Percentiles rank a stretch among this genome's conserved stretches.
These are phyloP conservation scores for Oleoguttula mirabilis DNA, from an alignment of 495 filamentous ascomycete species.

Conservation along the genomic window DNA sequence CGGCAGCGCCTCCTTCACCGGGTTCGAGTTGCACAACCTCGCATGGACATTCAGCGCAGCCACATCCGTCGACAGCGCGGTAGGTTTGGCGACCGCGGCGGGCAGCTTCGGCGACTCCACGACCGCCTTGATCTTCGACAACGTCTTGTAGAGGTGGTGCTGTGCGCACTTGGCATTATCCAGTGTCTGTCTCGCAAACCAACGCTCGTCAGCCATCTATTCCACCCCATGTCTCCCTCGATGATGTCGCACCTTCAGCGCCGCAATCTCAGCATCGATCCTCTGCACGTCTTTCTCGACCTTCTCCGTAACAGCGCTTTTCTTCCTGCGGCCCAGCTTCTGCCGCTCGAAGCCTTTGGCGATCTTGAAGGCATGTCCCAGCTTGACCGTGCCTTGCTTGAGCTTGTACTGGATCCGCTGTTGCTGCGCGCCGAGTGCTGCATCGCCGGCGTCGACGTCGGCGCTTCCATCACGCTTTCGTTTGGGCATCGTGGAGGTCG, in stretches of 20 bases:
- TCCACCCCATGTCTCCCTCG: background rate
- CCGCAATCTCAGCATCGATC: conserved; percentile 60
- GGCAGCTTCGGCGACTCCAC: conserved; percentile 41
- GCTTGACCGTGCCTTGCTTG: conserved; percentile 4
- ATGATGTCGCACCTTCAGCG: conserved; percentile 52
- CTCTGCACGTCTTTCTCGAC: conserved; percentile 35
- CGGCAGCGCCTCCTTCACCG: conserved; percentile 56
- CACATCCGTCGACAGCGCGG: conserved; percentile 34
- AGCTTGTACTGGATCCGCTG: conserved; percentile 11
- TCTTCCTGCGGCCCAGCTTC: conserved; percentile 66
- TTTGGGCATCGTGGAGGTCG: conserved; percentile 20
- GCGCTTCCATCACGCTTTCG: conserved; percentile 14
- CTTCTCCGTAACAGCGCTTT: conserved; percentile 40
- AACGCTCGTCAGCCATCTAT: conserved; percentile 1
- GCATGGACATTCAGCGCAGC: conserved; percentile 63
- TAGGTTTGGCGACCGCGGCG: conserved; percentile 23
- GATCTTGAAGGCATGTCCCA: conserved; percentile 39
- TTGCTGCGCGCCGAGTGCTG: background rate
- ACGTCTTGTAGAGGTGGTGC: conserved; percentile 59
- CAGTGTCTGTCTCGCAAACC: conserved; percentile 31
- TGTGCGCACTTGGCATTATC: conserved; percentile 54
- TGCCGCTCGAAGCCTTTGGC: conserved; percentile 83
- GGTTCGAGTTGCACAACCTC: conserved; percentile 62
- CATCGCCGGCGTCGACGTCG: background rate
- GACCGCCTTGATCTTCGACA: conserved; percentile 62